Base-by-base conservation (phyloP, 495 filamentous ascomycete genomes). In the Aspergillus incahuasiensis region DNA sequence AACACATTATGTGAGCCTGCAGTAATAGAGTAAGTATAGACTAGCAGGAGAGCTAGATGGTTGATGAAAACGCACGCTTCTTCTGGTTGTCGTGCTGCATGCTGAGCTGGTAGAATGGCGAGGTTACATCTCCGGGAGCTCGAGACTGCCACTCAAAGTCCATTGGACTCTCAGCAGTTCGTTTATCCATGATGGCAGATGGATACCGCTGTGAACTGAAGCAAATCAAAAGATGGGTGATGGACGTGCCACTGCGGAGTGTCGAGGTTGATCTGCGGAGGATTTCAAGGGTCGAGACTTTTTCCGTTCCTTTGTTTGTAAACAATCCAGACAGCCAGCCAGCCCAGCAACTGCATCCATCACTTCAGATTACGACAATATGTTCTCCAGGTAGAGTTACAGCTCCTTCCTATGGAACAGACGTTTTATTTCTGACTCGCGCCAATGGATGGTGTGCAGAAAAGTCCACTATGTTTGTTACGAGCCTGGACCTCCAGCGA, bases 91-190 rank as follows among this genome's bases (percentile, higher is more conserved):
- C 72, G 48, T 75, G 63, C 54, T 79, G 72, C 54, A 70, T 61
- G 56, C 73, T 70, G 51, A 79, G 67, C 55, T 82, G 78, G 39
- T 72, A 70, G 63, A 87, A 88, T 0, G 82, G 81, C 43, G 84
- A 86, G 41, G 74, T 80, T 16, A 68, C 66, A 63, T 85, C 81
- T 7, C 77, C 72, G 15, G 85, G 82, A 6, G 76, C 80, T 18
- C 71, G 68, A 19, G 74, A 78, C 57, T 86, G 75, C 77, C 76
- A 88, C 68, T 85, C 78, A 63, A 81, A 87, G 68, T 88, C 85
- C 85, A 88, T 88, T 6, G 84, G 85, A 74, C 75, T 81, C 55
- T 83, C 82, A 59, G 76, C 73, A 3, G 77, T 73, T 40, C 80
- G 69, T 50, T 63, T 68, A 19, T 73, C 68, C 69, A 74, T 79